Conservation (phyloP, 768 basidiomycete genomes). For the Cystobasidium ongulense region DNA sequence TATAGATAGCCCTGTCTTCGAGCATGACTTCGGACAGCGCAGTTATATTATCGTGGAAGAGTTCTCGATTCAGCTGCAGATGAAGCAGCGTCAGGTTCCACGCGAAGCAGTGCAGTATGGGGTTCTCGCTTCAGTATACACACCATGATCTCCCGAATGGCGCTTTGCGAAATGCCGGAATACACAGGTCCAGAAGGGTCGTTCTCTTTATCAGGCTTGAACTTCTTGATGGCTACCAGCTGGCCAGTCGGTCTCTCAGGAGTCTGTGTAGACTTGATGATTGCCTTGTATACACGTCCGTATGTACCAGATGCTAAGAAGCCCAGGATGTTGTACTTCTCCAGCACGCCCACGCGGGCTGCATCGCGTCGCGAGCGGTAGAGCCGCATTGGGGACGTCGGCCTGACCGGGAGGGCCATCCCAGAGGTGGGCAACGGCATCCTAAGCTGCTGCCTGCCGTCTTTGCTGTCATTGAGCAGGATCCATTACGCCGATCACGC, state of each 20-base stretch:
- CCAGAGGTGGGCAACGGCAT: neutral
- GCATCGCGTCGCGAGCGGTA: constrained; percentile 21
- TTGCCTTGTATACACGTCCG: constrained; percentile 94
- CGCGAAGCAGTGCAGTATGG: neutral
- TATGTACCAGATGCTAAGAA: constrained; percentile 99
- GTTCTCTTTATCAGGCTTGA: constrained; percentile 99
- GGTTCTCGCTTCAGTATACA: constrained; percentile 42
- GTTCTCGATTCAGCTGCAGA: constrained; percentile 72
- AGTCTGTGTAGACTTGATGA: constrained; percentile 32
- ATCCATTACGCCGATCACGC: neutral
- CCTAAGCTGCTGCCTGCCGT: neutral
- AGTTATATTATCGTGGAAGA: constrained; percentile 81
- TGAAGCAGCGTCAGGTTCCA: neutral
- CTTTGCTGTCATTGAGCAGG: neutral
- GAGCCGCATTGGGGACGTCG: constrained; percentile 25
- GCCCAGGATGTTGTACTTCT: constrained; percentile 48
- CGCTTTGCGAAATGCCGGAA: constrained; percentile 96
- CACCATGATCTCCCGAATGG: constrained; percentile 91
- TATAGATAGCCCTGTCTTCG: constrained; percentile 96
- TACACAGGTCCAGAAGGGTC: constrained; percentile 70
- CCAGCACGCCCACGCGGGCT: neutral
- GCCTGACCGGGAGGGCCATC: constrained; percentile 15
- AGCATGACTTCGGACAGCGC: constrained; percentile 87
- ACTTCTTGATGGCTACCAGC: constrained; percentile 91
- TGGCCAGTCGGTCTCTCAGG: constrained; percentile 37